phyloP scores from a whole-genome alignment of 768 basidiomycete species.

The Serendipita vermifera region DNA sequence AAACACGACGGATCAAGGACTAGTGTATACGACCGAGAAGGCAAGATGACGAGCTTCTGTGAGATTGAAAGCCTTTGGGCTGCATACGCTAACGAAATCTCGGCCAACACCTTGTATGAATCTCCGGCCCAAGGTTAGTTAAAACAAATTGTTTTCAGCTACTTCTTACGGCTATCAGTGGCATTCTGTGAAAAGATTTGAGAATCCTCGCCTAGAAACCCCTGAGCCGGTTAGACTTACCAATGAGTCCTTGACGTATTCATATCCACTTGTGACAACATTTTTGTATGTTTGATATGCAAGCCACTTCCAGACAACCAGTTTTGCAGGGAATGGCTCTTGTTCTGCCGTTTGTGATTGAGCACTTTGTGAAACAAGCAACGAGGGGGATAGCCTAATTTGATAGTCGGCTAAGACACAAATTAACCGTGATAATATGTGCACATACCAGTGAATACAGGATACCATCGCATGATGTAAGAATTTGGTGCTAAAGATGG shows the following conservation, averaged over 20 bases:
- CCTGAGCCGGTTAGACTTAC: not conserved
- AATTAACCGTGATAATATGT: no score
- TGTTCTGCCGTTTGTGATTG: not conserved
- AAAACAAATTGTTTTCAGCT: not conserved
- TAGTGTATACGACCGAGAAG: not conserved
- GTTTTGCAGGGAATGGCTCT: not conserved
- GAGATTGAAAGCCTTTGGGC: not conserved
- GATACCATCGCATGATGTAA: not conserved
- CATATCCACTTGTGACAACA: not conserved
- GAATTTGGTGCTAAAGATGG: not conserved
- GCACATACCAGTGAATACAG: conserved; percentile 3
- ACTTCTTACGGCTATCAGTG: not conserved
- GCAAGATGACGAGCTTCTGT: not conserved
- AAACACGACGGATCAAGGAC: not conserved
- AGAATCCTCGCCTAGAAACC: not conserved
- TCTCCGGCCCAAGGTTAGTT: not conserved
- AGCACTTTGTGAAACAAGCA: not conserved
- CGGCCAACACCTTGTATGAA: not conserved
- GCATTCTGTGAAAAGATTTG: not conserved
- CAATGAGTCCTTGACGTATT: not conserved
- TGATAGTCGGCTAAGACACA: no score
- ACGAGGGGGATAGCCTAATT: not conserved
- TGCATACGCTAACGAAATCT: not conserved
- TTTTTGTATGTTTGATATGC: not conserved
- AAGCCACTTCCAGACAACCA: conserved; percentile 2